Conservation (phyloP, 176 grass and related monocot genomes). For the Urochloa ruziziensis region DNA sequence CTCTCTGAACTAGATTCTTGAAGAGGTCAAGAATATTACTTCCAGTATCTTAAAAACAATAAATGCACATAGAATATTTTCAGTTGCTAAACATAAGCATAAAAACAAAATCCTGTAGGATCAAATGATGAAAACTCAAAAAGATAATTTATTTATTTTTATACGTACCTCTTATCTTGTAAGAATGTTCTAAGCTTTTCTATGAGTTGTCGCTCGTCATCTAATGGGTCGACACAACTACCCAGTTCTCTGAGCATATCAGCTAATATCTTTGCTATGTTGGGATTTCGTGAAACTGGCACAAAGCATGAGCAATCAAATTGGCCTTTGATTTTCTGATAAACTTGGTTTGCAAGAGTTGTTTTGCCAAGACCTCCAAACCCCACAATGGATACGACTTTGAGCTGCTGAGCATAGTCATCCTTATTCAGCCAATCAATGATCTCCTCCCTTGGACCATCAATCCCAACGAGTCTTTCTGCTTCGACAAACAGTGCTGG, state of each 20-base stretch:
- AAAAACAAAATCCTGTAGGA: too few relatives aligned
- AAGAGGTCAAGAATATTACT: too few relatives aligned
- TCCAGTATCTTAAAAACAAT: too few relatives aligned
- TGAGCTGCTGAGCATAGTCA: neutral
- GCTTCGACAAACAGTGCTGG: neutral
- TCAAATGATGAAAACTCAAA: too few relatives aligned
- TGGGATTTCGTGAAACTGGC: neutral
- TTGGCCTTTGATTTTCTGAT: neutral
- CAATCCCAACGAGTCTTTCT: neutral
- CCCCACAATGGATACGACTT: neutral
- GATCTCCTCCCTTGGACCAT: slow-evolving; percentile 1
- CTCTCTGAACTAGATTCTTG: neutral
- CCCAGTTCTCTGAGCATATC: neutral
- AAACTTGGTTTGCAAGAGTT: neutral
- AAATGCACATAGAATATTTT: too few relatives aligned
- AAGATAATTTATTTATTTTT: too few relatives aligned
- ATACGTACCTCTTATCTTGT: neutral
- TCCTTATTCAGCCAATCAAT: neutral
- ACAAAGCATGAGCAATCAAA: neutral
- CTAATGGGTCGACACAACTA: neutral
- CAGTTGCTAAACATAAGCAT: too few relatives aligned
- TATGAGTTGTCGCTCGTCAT: neutral
- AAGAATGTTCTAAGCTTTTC: neutral
- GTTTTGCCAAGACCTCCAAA: neutral
- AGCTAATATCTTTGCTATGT: neutral